Conservation (phyloP, 225 moss, liverwort and hornwort genomes). For the Polytrichum commune region DNA sequence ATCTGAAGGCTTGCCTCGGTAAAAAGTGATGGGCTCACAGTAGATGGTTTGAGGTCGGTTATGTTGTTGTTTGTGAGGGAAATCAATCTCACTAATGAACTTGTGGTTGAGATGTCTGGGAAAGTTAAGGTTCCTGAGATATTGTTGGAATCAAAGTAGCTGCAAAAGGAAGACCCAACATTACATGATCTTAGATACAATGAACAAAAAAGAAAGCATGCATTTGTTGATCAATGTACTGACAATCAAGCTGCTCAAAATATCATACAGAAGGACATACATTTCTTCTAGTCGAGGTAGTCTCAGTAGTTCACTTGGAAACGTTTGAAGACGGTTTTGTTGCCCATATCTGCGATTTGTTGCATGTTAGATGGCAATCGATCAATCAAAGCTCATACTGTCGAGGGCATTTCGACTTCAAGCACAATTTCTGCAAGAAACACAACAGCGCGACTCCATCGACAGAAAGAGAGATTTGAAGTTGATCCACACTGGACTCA, state of each 20-base stretch:
- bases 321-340: not conserved
- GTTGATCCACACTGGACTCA: not conserved
- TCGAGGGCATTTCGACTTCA: not conserved
- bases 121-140: not conserved
- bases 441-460: no score
- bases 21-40: conserved; percentile 1
- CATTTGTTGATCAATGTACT: not conserved
- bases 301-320: not conserved
- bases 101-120: not conserved
- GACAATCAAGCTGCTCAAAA: not conserved
- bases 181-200: not conserved
- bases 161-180: not conserved
- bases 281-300: not conserved
- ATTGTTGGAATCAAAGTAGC: conserved; percentile 1
- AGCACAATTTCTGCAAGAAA: no score
- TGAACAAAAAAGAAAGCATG: not conserved
- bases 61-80: conserved; percentile 22
- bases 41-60: not conserved
- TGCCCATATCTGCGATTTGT: not conserved
- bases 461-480: no score
- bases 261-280: not conserved
- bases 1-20: conserved; percentile 6
- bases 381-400: not conserved
- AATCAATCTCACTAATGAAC: not conserved
- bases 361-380: not conserved